phyloP scores from a whole-genome alignment of 1,284 basidiomycete genomes.

The Rhodotorula sp. region DNA sequence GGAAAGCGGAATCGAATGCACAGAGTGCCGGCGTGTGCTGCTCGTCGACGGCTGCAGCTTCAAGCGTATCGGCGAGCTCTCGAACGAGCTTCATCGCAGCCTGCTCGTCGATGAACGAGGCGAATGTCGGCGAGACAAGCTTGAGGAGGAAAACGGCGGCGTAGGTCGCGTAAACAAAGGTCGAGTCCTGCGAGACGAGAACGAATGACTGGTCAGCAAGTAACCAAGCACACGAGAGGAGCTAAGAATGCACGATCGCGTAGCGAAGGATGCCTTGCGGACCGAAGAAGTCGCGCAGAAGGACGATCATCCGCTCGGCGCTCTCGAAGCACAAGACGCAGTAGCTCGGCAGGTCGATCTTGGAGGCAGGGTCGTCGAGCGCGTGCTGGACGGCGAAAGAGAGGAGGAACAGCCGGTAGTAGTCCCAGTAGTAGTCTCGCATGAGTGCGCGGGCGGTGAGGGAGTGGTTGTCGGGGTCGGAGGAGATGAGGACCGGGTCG shows the following conservation, averaged over 20 bases:
- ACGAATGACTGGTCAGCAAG: not conserved
- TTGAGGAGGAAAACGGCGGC: constrained; percentile 50
- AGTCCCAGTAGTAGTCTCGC: constrained; percentile 33
- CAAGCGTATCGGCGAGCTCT: constrained; percentile 36
- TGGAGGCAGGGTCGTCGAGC: constrained; percentile 46
- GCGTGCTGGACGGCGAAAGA: constrained; percentile 51
- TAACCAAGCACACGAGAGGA: not conserved
- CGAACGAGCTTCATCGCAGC: constrained; percentile 38
- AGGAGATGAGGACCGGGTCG: constrained; percentile 6
- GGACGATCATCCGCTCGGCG: constrained; percentile 41
- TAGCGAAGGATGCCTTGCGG: constrained; percentile 49
- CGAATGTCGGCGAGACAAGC: constrained; percentile 38
- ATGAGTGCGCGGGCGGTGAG: not conserved
- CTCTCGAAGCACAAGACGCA: constrained; percentile 42
- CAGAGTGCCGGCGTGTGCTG: constrained; percentile 31
- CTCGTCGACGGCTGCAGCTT: constrained; percentile 37
- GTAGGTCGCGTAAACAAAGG: constrained; percentile 51
- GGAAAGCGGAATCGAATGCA: not conserved
- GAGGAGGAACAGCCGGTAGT: constrained; percentile 46
- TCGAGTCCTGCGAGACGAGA: constrained; percentile 41
- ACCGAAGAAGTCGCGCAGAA: constrained; percentile 47
- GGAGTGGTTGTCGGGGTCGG: constrained; percentile 5
- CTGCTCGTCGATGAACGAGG: constrained; percentile 38
- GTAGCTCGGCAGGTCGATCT: constrained; percentile 44
- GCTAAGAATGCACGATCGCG: constrained; percentile 39